phyloP scores from a whole-genome alignment of 2,329 filamentous ascomycete species.

The Penicillium sp. region DNA sequence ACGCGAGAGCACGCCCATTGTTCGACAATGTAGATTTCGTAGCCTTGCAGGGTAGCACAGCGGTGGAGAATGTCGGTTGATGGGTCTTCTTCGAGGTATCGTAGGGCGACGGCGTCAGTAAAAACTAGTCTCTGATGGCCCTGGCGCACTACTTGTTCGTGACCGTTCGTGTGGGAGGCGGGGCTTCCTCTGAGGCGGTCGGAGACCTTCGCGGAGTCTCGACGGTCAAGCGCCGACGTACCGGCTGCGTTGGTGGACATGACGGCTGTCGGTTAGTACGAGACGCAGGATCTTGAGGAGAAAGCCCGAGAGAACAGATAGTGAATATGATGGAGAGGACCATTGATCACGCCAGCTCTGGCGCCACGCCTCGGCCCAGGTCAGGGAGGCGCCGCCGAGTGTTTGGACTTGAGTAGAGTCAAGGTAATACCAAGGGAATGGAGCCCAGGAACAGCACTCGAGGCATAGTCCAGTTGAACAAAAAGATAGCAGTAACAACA shows the following conservation, averaged over 20 bases:
- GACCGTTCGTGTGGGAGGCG: constrained; percentile 16
- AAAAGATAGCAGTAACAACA: not conserved
- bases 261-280: constrained; percentile 3
- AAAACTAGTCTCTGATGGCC: constrained; percentile 61
- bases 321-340: constrained; percentile 6
- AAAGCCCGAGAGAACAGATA: constrained; percentile 5
- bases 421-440: constrained; percentile 23
- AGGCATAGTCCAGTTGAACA: constrained; percentile 9
- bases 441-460: constrained; percentile 18
- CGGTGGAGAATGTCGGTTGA: constrained; percentile 73
- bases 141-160: constrained; percentile 20
- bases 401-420: constrained; percentile 26
- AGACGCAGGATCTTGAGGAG: not conserved
- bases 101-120: constrained; percentile 65
- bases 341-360: constrained; percentile 10
- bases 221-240: constrained; percentile 24
- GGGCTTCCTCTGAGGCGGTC: constrained; percentile 21
- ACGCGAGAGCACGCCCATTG: constrained; percentile 95
- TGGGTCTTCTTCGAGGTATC: constrained; percentile 81
- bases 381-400: constrained; percentile 27
- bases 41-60: constrained; percentile 69
- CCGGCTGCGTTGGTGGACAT: constrained; percentile 26
- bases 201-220: constrained; percentile 29
- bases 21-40: constrained; percentile 91
- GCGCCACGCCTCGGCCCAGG: constrained; percentile 21